These are phyloP conservation scores for Fusarium albosuccineum DNA, from an alignment of 2,329 filamentous ascomycete species.

Conservation along the genomic window DNA sequence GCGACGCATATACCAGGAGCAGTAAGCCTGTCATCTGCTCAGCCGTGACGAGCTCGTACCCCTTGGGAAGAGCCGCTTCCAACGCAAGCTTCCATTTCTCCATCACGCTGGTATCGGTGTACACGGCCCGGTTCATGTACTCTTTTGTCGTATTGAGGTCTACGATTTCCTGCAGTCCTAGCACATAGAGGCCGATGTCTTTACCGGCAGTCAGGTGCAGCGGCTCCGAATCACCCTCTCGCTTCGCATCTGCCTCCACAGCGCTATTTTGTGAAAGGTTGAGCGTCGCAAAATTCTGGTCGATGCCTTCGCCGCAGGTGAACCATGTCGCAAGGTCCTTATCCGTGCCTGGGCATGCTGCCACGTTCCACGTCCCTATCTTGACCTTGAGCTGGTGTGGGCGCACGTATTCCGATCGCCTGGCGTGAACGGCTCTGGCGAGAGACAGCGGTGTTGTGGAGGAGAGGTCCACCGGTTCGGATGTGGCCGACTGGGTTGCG, in stretches of 20 bases:
- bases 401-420: conserved; percentile 83
- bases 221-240: conserved; percentile 49
- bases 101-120: conserved; percentile 77
- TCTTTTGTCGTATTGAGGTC: conserved; percentile 85
- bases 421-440: conserved; percentile 75
- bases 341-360: conserved; percentile 84
- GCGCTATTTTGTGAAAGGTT: conserved; percentile 57
- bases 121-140: conserved; percentile 75
- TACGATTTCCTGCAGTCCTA: conserved; percentile 93
- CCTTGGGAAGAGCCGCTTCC: conserved; percentile 78
- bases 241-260: conserved; percentile 50
- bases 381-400: conserved; percentile 84
- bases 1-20: conserved; percentile 86
- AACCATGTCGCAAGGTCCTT: conserved; percentile 93
- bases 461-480: conserved; percentile 60
- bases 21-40: conserved; percentile 90
- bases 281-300: conserved; percentile 71
- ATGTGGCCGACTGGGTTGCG: conserved; percentile 50
- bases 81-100: conserved; percentile 86
- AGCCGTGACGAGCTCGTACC: conserved; percentile 81
- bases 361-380: conserved; percentile 96
- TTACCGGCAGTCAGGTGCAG: conserved; percentile 68
- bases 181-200: conserved; percentile 88
- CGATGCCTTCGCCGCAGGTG: conserved; percentile 78
- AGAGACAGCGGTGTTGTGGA: conserved; percentile 67